Base-by-base conservation (phyloP, 2,329 filamentous ascomycete genomes). In the Elsinoe ampelina region DNA sequence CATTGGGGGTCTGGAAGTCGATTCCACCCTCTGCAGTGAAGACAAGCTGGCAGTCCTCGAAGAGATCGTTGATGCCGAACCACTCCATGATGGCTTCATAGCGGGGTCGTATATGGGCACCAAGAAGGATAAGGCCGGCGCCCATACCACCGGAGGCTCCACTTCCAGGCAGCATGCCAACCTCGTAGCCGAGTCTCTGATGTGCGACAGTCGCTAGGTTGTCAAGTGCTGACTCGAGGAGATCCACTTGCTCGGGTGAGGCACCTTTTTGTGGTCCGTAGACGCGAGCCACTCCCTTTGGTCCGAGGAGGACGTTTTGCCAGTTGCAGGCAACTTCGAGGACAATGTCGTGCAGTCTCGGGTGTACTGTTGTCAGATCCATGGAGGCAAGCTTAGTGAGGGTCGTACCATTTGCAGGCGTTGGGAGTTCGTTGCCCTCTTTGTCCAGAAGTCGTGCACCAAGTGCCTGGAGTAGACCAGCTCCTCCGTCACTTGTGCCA, bases 241-340 rank as follows among this genome's bases (percentile, higher is more conserved):
- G 58, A 26, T 75, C 69, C 1, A 75, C 73, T 60, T 78, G 73
- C 6, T 66, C 64, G 1, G 66, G 62, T 0, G 69, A 74, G 1
- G 77, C 75, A 1, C 77, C 77, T 58, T 80, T 80, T 60, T 80
- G 77, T 0, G 74, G 74, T 1, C 77, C 77, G 58, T 77, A 80
- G 0, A 79, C 70, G 39, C 73, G 69, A 22, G 77, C 76, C 1
- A 79, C 77, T 0, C 77, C 76, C 2, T 69, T 67, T 4, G 71
- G 68, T 1, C 77, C 77, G 48, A 76, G 78, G 0, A 80, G 70
- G 0, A 79, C 68, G 45, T 79, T 80, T 54, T 77, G 70, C 70
- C 74, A 75, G 62, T 79, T 80, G 58, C 76, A 77, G 0, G 75
- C 73, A 1, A 75, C 77, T 58, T 79, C 76, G 15, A 80, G 76